Conservation (phyloP, 805 yeast genomes). For the Teunomyces lycoperdinae region DNA sequence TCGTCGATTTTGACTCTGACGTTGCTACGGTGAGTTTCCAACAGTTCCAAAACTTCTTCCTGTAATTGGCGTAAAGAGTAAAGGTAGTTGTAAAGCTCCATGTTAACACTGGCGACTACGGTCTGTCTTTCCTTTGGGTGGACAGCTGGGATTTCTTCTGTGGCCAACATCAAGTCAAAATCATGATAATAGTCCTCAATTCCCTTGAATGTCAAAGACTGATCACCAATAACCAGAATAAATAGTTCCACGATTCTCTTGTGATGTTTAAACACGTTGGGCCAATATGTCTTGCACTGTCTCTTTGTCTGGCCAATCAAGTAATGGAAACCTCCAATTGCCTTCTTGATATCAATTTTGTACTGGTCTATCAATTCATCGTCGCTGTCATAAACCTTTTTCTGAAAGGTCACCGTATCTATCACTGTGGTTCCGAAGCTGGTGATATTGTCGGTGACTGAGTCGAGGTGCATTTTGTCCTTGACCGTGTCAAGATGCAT, state of each 20-base stretch:
- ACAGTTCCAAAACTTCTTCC: constrained; percentile 14
- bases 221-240: constrained; percentile 29
- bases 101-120: constrained; percentile 20
- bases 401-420: constrained; percentile 7
- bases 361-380: constrained; percentile 16
- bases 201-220: constrained; percentile 35
- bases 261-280: constrained; percentile 30
- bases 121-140: constrained; percentile 37
- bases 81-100: constrained; percentile 26
- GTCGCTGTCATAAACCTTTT: constrained; percentile 9
- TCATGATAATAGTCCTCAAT: constrained; percentile 28
- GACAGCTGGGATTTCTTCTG: constrained; percentile 26
- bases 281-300: constrained; percentile 23
- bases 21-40: constrained; percentile 24
- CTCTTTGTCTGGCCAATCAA: constrained; percentile 26
- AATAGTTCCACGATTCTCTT: constrained; percentile 29
- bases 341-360: constrained; percentile 16
- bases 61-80: constrained; percentile 16
- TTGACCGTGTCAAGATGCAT: constrained; percentile 1
- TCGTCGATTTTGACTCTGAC: constrained; percentile 35
- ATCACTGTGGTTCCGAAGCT: constrained; percentile 9
- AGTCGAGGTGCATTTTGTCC: neutral
- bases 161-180: constrained; percentile 28
- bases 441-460: constrained; percentile 9
- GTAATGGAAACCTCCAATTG: constrained; percentile 42